Percentiles rank a stretch among this genome's conserved stretches.
phyloP scores from a whole-genome alignment of 1,284 basidiomycete genomes.

The Takashimella koratensis region DNA sequence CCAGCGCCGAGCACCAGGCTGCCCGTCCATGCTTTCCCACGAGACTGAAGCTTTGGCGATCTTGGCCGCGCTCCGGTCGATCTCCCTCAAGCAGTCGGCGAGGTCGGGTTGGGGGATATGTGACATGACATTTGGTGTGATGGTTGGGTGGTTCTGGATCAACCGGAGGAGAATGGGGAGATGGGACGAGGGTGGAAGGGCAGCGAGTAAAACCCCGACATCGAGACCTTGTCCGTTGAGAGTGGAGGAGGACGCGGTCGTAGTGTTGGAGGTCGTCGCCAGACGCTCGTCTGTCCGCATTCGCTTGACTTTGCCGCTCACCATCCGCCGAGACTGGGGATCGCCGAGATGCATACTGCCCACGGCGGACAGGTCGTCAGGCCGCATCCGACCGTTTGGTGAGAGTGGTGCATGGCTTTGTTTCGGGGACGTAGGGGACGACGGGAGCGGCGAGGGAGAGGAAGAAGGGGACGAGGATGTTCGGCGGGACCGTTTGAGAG shows the following conservation, averaged over 20 bases:
- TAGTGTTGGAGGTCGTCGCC: not conserved
- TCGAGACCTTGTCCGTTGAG: slow-evolving; percentile 23
- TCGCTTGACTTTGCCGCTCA: not conserved
- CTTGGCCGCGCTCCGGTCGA: slow-evolving; percentile 25
- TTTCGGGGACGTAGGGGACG: slow-evolving; percentile 6
- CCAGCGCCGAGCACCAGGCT: slow-evolving; percentile 27
- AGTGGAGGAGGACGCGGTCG: not conserved
- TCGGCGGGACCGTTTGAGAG: slow-evolving; percentile 20
- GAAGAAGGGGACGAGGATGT: slow-evolving; percentile 25
- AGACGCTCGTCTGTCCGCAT: not conserved
- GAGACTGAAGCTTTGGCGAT: slow-evolving; percentile 17
- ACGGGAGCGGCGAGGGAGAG: slow-evolving; percentile 20
- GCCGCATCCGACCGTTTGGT: not conserved
- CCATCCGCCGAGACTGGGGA: not conserved
- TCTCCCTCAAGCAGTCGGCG: slow-evolving; percentile 29
- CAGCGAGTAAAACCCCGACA: slow-evolving; percentile 32
- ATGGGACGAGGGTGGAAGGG: slow-evolving; percentile 38
- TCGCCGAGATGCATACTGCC: not conserved
- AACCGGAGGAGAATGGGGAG: slow-evolving; percentile 39
- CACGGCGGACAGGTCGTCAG: not conserved
- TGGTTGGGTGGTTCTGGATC: slow-evolving; percentile 31
- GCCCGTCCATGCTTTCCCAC: slow-evolving; percentile 16
- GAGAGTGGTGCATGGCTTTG: not conserved
- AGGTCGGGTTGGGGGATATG: slow-evolving; percentile 38
- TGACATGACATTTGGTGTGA: slow-evolving; percentile 27